Evolutionary conservation across 169 alveolate genomes (phyloP).

Genomic region (Plasmodium fragile): DNA sequence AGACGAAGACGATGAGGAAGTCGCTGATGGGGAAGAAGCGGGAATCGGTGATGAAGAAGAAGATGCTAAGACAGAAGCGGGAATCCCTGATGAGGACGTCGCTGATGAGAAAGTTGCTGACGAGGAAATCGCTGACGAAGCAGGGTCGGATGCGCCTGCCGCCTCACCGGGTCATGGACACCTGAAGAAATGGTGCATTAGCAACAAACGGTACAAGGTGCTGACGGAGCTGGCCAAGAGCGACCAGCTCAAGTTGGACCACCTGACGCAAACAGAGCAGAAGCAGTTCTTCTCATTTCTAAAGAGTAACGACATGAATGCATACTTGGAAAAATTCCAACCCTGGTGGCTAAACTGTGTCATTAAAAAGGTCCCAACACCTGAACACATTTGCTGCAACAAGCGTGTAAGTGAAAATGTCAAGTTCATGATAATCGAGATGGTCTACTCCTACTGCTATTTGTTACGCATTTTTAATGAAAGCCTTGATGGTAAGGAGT

Average conservation of each 20-base stretch:
- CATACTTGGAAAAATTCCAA: constrained; percentile 13
- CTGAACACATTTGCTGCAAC: constrained; percentile 64
- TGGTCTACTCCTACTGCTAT: constrained; percentile 58
- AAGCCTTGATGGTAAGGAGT: constrained; percentile 13
- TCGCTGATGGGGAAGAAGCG: not conserved
- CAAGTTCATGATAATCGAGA: constrained; percentile 43
- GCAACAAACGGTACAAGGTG: constrained; percentile 67
- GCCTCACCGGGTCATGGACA: not conserved
- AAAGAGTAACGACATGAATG: constrained; percentile 67
- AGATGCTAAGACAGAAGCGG: no score
- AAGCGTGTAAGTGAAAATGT: constrained; percentile 30
- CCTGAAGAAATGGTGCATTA: constrained; percentile 52
- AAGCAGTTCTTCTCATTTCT: constrained; percentile 69
- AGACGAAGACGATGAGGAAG: not conserved
- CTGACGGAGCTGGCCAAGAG: constrained; percentile 54
- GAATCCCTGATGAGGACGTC: not conserved
- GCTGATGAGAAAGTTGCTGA: not conserved
- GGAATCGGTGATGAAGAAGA: not conserved
- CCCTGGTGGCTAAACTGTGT: constrained; percentile 76
- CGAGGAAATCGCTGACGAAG: not conserved
- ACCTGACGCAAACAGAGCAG: constrained; percentile 55
- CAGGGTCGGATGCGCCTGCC: not conserved
- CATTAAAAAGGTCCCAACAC: constrained; percentile 46
- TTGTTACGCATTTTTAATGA: constrained; percentile 51
- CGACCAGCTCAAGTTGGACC: constrained; percentile 28